Evolutionary conservation across 495 filamentous ascomycete species (phyloP).

Genomic region (Astrocystis sublimbata): DNA sequence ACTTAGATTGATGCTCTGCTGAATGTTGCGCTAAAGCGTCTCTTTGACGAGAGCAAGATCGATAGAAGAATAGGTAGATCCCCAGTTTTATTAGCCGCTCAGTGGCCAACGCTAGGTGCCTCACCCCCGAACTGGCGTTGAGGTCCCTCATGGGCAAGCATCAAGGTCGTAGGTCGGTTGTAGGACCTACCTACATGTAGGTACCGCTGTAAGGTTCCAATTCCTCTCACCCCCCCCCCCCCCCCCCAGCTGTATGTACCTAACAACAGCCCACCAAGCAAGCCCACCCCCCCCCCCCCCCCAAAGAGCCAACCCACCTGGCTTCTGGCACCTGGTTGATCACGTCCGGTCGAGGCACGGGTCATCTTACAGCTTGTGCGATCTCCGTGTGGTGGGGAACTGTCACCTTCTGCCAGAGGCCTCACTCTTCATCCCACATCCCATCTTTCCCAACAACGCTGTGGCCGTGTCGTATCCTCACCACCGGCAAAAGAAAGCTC

Average conservation of each 20-base stretch:
- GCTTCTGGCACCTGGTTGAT: conserved; percentile 29
- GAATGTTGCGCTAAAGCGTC: conserved; percentile 28
- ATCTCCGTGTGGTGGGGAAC: conserved; percentile 42
- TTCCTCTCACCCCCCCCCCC: not conserved
- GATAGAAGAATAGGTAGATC: conserved; percentile 47
- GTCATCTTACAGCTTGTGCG: conserved; percentile 41
- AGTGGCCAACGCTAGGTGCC: too few species aligned
- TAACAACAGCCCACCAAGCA: conserved; percentile 11
- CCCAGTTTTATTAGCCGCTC: conserved; percentile 46
- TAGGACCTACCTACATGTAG: too few species aligned
- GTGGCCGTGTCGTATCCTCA: conserved; percentile 37
- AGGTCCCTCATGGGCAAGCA: too few species aligned
- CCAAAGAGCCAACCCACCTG: conserved; percentile 18
- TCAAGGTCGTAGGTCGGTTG: too few species aligned
- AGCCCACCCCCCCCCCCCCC: not conserved
- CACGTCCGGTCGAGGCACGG: conserved; percentile 40
- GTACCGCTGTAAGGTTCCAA: too few species aligned
- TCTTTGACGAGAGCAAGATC: too few species aligned
- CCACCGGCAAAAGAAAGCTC: conserved; percentile 30
- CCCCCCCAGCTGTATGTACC: not conserved
- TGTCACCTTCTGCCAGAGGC: conserved; percentile 38
- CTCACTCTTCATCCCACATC: conserved; percentile 38
- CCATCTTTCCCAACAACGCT: conserved; percentile 29
- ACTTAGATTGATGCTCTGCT: too few species aligned
- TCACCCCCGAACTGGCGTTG: too few species aligned